These are phyloP conservation scores for Rhodotorula kratochvilovae DNA, from an alignment of 768 basidiomycete genomes.

Conservation along the genomic window DNA sequence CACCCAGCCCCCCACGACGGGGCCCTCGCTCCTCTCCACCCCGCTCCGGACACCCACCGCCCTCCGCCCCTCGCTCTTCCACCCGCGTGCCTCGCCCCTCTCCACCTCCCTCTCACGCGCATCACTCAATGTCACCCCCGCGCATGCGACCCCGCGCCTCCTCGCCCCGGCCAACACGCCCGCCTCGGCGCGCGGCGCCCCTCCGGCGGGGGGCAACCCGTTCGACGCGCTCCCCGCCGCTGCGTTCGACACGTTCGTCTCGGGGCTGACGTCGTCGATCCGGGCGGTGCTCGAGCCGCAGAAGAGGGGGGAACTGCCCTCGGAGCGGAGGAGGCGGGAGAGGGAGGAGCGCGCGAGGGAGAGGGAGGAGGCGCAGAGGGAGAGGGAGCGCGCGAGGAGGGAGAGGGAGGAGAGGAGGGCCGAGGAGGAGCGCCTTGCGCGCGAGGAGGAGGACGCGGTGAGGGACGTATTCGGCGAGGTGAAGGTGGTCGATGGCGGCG, in stretches of 20 bases:
- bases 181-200: neutral
- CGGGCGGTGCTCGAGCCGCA: neutral
- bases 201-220: neutral
- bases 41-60: conserved; percentile 1
- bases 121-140: neutral
- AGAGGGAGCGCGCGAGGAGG: neutral
- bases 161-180: neutral
- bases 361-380: neutral
- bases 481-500: neutral
- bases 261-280: conserved; percentile 2
- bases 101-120: neutral
- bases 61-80: conserved; percentile 9
- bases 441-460: neutral
- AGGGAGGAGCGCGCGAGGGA: neutral
- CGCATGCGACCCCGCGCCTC: neutral
- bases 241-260: conserved; percentile 15
- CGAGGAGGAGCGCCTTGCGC: neutral
- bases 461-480: conserved; percentile 8
- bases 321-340: neutral
- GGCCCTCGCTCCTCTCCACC: conserved; percentile 2
- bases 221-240: conserved; percentile 9
- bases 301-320: neutral
- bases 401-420: neutral
- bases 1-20: neutral
- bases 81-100: neutral